Evolutionary conservation across 179 eudicot species (phyloP).

Genomic region (Silene vulgaris): DNA sequence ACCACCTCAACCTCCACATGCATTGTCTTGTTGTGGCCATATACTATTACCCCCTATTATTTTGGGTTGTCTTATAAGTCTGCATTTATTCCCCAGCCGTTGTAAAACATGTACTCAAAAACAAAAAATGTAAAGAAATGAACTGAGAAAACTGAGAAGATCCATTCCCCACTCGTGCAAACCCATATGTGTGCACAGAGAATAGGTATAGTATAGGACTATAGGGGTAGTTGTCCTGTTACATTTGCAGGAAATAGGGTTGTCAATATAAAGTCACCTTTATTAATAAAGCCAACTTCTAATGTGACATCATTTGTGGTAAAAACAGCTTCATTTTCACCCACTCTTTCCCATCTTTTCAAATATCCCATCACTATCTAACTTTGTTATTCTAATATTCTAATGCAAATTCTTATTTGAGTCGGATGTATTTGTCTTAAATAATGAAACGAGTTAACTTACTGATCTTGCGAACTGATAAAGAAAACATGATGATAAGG

Average conservation of each 20-base stretch:
- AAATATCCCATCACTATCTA: too few relatives aligned
- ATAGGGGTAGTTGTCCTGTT: background rate
- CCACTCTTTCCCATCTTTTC: too few relatives aligned
- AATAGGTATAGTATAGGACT: background rate
- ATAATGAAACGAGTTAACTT: too few relatives aligned
- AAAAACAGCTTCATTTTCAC: background rate
- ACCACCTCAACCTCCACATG: too few relatives aligned
- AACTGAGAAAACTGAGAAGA: background rate
- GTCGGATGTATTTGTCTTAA: too few relatives aligned
- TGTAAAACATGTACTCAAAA: background rate
- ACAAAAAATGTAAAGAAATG: background rate
- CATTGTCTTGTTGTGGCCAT: too few relatives aligned
- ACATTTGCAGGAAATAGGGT: conserved; percentile 14
- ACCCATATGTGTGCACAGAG: background rate
- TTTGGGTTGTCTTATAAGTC: background rate
- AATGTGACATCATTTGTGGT: conserved; percentile 18
- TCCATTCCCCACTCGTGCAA: conserved; percentile 10
- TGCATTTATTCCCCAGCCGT: conserved; percentile 2
- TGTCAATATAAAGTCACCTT: conserved; percentile 15
- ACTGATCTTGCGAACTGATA: too few relatives aligned
- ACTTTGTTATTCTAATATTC: too few relatives aligned
- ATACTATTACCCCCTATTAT: background rate
- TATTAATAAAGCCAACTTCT: conserved; percentile 15
- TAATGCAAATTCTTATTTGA: too few relatives aligned
- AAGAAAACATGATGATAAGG: too few relatives aligned